A percentile compares a stretch with the other conserved stretches of the same genome.
Conservation (phyloP, 345 rosid species). For the Cardiospermum halicacabum region DNA sequence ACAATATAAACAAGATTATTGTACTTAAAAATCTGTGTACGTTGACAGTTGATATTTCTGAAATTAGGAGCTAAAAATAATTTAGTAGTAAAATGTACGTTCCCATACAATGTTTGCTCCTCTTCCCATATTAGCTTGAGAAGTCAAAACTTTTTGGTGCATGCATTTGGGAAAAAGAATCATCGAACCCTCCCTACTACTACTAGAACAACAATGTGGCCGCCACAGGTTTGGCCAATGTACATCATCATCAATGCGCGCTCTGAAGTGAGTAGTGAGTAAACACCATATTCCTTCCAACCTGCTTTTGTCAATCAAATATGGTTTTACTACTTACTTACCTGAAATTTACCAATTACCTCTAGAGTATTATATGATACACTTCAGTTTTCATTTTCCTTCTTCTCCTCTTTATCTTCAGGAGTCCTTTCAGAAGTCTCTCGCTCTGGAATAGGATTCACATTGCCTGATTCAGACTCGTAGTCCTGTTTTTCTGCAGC, state of each 20-base stretch:
- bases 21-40: too few relatives aligned
- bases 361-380: too few relatives aligned
- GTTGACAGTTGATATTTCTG: too few relatives aligned
- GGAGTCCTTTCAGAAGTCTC: constrained; percentile 9
- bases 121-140: neutral
- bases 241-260: too few relatives aligned
- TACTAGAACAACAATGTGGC: constrained; percentile 7
- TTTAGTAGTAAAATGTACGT: constrained; percentile 12
- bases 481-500: too few relatives aligned
- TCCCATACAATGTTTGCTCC: constrained; percentile 7
- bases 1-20: too few relatives aligned
- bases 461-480: constrained; percentile 16
- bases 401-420: constrained; percentile 13
- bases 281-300: constrained; percentile 12
- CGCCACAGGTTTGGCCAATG: constrained; percentile 10
- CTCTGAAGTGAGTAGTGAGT: constrained; percentile 3
- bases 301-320: neutral
- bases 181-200: constrained; percentile 11
- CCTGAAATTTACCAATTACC: constrained; percentile 10
- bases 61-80: constrained; percentile 16
- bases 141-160: constrained; percentile 8
- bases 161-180: constrained; percentile 12
- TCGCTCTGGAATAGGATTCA: constrained; percentile 14
- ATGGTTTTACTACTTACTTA: constrained; percentile 16
- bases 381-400: constrained; percentile 21